Percentiles rank a stretch among this genome's conserved stretches.
phyloP scores from a whole-genome alignment of 2,329 filamentous ascomycete species.

The Hypoxylon sp. region DNA sequence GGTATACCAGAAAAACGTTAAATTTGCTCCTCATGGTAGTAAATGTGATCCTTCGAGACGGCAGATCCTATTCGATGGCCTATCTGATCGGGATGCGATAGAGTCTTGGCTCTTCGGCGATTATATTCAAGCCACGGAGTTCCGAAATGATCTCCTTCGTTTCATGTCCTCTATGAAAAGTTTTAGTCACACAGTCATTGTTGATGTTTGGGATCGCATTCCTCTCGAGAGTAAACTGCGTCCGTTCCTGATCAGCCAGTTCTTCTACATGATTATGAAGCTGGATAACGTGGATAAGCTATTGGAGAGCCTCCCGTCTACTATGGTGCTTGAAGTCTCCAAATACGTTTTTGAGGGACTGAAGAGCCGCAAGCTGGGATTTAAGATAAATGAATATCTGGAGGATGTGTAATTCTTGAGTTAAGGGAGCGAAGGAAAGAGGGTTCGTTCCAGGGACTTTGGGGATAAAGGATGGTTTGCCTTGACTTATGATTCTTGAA shows the following conservation, averaged over 20 bases:
- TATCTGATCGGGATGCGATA: neutral
- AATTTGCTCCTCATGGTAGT: too few relatives aligned
- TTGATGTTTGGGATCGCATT: neutral
- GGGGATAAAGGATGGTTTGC: neutral
- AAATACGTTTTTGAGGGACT: neutral
- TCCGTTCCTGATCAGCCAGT: neutral
- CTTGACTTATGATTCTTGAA: neutral
- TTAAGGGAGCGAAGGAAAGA: neutral
- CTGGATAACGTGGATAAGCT: neutral
- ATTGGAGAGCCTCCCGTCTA: neutral
- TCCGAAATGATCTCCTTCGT: conserved; percentile 31
- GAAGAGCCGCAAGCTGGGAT: neutral
- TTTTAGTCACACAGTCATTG: neutral
- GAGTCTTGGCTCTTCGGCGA: conserved; percentile 33
- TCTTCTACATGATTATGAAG: neutral
- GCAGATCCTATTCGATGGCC: neutral
- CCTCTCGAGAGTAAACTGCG: neutral
- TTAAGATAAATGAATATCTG: neutral
- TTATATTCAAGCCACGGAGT: conserved; percentile 19
- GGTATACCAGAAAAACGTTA: conserved; percentile 2
- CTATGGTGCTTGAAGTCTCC: neutral
- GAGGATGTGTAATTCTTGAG: neutral
- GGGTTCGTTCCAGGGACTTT: neutral
- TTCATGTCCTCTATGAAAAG: neutral
- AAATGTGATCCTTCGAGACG: too few relatives aligned